A percentile compares a stretch with the other conserved stretches of the same genome.
Evolutionary conservation across 441 rosid species (phyloP).

Genomic region (Theobroma grandiflorum): DNA sequence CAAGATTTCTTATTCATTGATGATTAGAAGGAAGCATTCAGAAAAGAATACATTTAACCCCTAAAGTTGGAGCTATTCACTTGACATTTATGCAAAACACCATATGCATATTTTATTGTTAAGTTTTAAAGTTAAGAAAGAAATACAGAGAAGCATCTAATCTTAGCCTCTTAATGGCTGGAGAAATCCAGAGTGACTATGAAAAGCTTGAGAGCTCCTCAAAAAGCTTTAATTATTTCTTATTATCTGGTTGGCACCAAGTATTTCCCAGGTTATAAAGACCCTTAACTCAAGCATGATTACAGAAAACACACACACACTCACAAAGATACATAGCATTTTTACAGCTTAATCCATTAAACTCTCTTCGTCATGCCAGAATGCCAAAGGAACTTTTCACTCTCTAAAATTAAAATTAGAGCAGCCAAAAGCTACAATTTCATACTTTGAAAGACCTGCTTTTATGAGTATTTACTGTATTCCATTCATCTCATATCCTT

Average conservation of each 20-base stretch:
- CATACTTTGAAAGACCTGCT: background rate
- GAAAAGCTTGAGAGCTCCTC: background rate
- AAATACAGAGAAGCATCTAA: background rate
- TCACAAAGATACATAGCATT: background rate
- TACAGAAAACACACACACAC: background rate
- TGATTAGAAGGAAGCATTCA: background rate
- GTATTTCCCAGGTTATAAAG: background rate
- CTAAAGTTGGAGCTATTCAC: background rate
- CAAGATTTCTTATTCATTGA: conserved; percentile 7
- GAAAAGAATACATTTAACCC: background rate
- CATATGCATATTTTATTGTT: background rate
- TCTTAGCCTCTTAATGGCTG: conserved; percentile 1
- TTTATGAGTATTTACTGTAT: conserved; percentile 12
- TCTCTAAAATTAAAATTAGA: conserved; percentile 10
- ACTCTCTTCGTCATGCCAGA: background rate
- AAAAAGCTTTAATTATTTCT: conserved; percentile 1
- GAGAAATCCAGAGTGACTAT: background rate
- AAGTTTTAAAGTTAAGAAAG: background rate
- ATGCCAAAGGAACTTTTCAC: background rate
- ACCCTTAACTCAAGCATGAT: conserved; percentile 5
- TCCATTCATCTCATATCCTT: background rate
- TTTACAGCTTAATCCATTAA: background rate
- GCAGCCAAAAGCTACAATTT: conserved; percentile 10
- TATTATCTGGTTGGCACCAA: conserved; percentile 5
- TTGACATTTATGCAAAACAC: background rate